Evolutionary conservation across 345 rosid species (phyloP).

Genomic region (Linum lewisii): DNA sequence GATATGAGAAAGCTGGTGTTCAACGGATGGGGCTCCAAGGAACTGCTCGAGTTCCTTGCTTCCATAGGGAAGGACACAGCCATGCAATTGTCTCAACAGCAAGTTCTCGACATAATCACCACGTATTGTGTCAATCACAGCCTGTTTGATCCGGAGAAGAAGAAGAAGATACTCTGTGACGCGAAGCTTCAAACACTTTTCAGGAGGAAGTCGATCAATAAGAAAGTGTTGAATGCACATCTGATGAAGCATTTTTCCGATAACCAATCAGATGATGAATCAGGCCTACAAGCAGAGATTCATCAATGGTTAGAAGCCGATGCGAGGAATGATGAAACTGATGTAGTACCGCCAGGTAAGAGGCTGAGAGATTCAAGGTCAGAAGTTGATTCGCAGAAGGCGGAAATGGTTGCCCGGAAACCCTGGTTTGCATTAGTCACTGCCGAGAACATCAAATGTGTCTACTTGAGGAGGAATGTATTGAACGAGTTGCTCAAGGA

Average conservation of each 20-base stretch:
- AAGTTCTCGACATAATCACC: constrained; percentile 27
- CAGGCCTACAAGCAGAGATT: background rate
- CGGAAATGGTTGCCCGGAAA: constrained; percentile 19
- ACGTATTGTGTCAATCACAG: constrained; percentile 21
- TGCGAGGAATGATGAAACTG: constrained; percentile 12
- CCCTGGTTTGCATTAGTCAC: constrained; percentile 34
- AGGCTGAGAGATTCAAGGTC: constrained; percentile 16
- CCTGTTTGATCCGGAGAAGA: constrained; percentile 25
- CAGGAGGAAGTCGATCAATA: constrained; percentile 27
- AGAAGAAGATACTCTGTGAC: constrained; percentile 29
- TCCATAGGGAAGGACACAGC: constrained; percentile 37
- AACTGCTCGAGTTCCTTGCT: constrained; percentile 37
- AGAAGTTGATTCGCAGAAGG: constrained; percentile 5
- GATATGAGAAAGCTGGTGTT: constrained; percentile 10
- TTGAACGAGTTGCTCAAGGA: constrained; percentile 29
- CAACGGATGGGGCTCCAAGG: constrained; percentile 41
- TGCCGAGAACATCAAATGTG: constrained; percentile 40
- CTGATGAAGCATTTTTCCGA: constrained; percentile 28
- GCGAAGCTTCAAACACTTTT: constrained; percentile 34
- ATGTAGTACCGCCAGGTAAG: constrained; percentile 15
- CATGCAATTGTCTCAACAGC: constrained; percentile 23
- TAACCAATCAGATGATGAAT: constrained; percentile 21
- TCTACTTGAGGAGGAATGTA: constrained; percentile 46
- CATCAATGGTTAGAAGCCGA: background rate
- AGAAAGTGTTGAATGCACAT: constrained; percentile 21